Conservation (phyloP, 805 yeast genomes). For the Metschnikowia dekortorum region DNA sequence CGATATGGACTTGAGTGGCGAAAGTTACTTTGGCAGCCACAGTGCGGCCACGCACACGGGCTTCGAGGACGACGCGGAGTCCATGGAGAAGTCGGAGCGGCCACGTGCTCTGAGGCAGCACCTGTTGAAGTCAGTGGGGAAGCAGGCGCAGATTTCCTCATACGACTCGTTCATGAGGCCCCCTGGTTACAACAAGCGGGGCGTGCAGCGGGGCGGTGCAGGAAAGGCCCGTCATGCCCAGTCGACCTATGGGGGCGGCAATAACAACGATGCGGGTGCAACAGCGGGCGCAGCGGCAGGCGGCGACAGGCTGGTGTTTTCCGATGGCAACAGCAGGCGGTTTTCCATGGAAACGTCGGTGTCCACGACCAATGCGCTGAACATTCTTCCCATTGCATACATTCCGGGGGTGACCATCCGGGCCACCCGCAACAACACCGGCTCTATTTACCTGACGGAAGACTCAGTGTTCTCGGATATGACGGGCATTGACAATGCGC, state of each 20-base stretch:
- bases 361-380: slow-evolving; percentile 71
- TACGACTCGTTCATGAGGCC: slow-evolving; percentile 45
- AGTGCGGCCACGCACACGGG: slow-evolving; percentile 2
- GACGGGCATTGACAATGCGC: slow-evolving; percentile 44
- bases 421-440: slow-evolving; percentile 40
- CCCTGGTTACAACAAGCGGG: slow-evolving; percentile 17
- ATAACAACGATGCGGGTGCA: neutral
- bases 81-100: slow-evolving; percentile 11
- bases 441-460: slow-evolving; percentile 44
- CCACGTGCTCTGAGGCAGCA: slow-evolving; percentile 5
- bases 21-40: slow-evolving; percentile 9
- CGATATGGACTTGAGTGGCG: slow-evolving; percentile 17
- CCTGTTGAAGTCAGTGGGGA: slow-evolving; percentile 6
- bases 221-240: neutral
- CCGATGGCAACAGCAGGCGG: slow-evolving; percentile 19
- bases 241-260: neutral
- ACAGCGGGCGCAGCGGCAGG: neutral
- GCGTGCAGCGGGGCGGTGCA: slow-evolving; percentile 1
- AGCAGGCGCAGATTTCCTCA: slow-evolving; percentile 29
- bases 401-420: slow-evolving; percentile 87
- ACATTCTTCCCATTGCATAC: slow-evolving; percentile 86
- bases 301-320: neutral
- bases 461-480: slow-evolving; percentile 39
- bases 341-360: slow-evolving; percentile 57
- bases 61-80: slow-evolving; percentile 3